Base-by-base conservation (phyloP, 2,329 filamentous ascomycete species). In the Ceratocystis cubensis region DNA sequence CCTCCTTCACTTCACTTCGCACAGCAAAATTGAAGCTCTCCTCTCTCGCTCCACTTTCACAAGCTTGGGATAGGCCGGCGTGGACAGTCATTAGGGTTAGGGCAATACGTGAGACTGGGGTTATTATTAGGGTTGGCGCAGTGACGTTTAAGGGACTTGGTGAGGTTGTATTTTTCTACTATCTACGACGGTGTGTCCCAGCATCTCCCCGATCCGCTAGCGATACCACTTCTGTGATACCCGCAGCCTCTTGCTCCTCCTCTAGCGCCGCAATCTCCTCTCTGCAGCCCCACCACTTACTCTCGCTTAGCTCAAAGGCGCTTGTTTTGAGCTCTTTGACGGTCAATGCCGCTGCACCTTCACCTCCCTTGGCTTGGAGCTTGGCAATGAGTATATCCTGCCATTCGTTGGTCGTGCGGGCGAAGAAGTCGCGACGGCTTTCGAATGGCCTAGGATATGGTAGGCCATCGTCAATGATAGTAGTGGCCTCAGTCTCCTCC, bases 251-350 rank as follows among this genome's bases (percentile, higher is more conserved):
- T 78, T 97, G 91, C 78, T 96, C 93, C 76, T 96, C 93, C 76
- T 99, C 94, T 73, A 97, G 76, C 5, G 85, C 88, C 65, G 87
- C 88, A 70, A 99, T 89, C 77, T 97, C 93, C 78, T 99, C 94
- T 71, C 94, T 84, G 74, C 88, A 91, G 79, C 96, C 94, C 94
- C 94, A 99, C 94, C 94, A 99, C 75, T 96, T 96, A 77, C 92
- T 89, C 76, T 99, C 94, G 50, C 92, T 92, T 70, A 91, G 82
- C 73, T 91, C 88, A 74, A 96, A 99, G 0, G 91, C 94, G 74
- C 85, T 86, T 72, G 92, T 88, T 75, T 96, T 91, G 72, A 97
- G 86, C 78, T 97, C 94, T 79, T 99, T 99, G 73, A 95, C 79
- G 0, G 84, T 81, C 70, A 90, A 81, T 50, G 84, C 81, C 74